Percentiles rank a stretch among this genome's conserved stretches.
phyloP scores from a whole-genome alignment of 1,284 basidiomycete genomes.

The Tilletia indica region DNA sequence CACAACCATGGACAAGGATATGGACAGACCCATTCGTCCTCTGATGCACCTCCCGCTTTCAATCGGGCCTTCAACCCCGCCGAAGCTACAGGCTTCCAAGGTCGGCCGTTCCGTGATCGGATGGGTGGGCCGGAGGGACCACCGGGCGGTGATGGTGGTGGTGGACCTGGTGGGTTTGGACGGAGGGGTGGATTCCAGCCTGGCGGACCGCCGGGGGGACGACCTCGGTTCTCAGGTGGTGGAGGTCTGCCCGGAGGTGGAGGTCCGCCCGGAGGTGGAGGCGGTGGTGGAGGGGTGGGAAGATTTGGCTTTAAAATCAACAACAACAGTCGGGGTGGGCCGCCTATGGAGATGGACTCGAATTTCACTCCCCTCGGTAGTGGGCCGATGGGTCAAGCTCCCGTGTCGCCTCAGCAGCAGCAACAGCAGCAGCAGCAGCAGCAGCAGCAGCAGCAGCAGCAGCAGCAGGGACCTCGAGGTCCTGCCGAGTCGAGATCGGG shows the following conservation, averaged over 20 bases:
- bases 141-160: background rate
- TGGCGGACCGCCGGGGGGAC: background rate
- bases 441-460: too few relatives aligned
- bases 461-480: too few relatives aligned
- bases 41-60: background rate
- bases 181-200: too few relatives aligned
- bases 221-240: background rate
- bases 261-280: background rate
- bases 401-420: too few relatives aligned
- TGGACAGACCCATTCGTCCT: background rate
- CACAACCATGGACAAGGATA: background rate
- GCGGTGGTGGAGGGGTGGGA: background rate
- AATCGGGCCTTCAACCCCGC: constrained; percentile 13
- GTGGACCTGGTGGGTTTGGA: background rate
- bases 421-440: too few relatives aligned
- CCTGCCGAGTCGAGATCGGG: too few relatives aligned
- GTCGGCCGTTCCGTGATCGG: background rate
- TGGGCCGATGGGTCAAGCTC: too few relatives aligned
- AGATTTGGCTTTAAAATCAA: background rate
- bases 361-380: background rate
- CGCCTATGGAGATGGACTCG: background rate
- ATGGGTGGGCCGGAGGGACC: background rate
- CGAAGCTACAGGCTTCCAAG: background rate
- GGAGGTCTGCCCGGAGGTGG: too few relatives aligned
- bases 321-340: background rate